Conservation (phyloP, 495 filamentous ascomycete species). For the Extremus antarcticus region DNA sequence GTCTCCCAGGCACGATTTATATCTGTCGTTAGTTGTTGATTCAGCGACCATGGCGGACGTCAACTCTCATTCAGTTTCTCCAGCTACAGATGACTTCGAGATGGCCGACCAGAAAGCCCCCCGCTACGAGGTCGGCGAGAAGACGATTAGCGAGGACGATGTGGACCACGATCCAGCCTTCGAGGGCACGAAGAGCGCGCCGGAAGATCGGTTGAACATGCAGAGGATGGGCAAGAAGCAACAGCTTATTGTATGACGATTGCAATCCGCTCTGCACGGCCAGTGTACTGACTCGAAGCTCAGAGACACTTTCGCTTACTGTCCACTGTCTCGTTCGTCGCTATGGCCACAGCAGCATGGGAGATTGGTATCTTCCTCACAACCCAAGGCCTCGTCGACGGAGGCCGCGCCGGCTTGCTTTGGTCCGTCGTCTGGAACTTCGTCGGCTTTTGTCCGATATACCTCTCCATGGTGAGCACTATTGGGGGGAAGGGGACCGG, state of each 20-base stretch:
- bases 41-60: no score
- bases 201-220: neutral
- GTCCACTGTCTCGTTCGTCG: constrained; percentile 2
- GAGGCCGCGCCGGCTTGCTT: constrained; percentile 2
- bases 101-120: neutral
- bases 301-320: constrained; percentile 3
- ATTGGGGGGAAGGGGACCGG: no score
- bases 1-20: no score
- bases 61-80: no score
- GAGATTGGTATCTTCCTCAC: constrained; percentile 8
- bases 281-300: no score
- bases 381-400: constrained; percentile 4
- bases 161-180: neutral
- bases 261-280: no score
- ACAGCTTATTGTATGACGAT: neutral
- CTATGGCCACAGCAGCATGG: constrained; percentile 1
- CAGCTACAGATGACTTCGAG: no score
- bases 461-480: constrained; percentile 2
- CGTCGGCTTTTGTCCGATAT: constrained; percentile 1
- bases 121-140: neutral
- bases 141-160: neutral
- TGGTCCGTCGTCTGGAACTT: constrained; percentile 1
- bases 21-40: no score
- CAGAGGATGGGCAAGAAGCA: constrained; percentile 10
- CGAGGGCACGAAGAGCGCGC: neutral